Base-by-base conservation (phyloP, 176 grass and related monocot genomes). In the Paspalum vaginatum region DNA sequence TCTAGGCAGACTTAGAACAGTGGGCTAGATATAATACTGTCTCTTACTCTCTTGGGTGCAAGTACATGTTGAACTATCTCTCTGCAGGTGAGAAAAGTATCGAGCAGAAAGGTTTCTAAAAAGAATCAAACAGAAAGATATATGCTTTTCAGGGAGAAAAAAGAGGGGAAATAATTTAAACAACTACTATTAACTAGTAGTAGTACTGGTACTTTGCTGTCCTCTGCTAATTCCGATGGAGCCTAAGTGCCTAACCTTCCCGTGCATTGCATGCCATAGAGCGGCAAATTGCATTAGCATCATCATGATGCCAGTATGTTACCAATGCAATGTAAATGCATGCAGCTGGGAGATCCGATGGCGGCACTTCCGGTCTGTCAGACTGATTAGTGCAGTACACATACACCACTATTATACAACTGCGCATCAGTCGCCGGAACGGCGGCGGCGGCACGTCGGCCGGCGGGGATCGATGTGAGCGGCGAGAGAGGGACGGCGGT, bases 211-310 rank as follows among this genome's bases (percentile, higher is more conserved):
- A 17, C 61, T 76, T 76, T 61, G 62, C 17, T 61, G 61, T 51
- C 20, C 76, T 75, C 57, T 49, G 26, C 85, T 72, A 73, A 82
- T 83, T 87, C 72, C 72, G 7, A 78, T 78, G 79, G 13, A 72
- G 17, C 57, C 65, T 83, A 56, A 78, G 13, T 65, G 17, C 57
- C 65, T 83, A 56, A 78, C 13, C 56, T 59, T 4, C 21, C 46
- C 39, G 24, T 48, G 67, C 7, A 32, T 32, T 32, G 32, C 32
- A 32, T 32, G 32, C 32, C 32, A 27, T 53, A 71, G 65, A 71
- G 12, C 38, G 26, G 24, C 72, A 27, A 44, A 87, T 70, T 63
- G 75, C 58, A 63, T 62, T 76, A 53, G 42, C 45, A 53, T 7
- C 4, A 21, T 45, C 37, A 53, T 78, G 38, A 67, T 43, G 65